These are phyloP conservation scores for Cardamine resedifolia DNA, from an alignment of 345 rosid genomes.

Conservation along the genomic window DNA sequence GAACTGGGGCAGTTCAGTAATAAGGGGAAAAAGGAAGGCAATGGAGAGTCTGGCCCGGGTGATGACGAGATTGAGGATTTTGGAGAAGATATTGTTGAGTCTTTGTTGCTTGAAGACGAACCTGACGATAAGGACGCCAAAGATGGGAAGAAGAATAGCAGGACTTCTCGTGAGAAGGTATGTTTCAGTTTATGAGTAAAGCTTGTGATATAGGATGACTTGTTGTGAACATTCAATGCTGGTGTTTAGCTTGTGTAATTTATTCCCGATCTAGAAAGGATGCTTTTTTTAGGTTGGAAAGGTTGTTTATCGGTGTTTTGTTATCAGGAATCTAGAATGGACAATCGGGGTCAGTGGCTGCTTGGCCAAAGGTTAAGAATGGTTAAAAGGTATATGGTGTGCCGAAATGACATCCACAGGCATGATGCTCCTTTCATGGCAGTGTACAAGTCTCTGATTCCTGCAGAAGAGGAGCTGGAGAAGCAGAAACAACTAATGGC, in stretches of 20 bases:
- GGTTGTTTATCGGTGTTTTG: slow-evolving; percentile 12
- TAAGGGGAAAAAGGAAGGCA: slow-evolving; percentile 33
- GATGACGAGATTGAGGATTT: slow-evolving; percentile 45
- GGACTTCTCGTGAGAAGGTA: slow-evolving; percentile 49
- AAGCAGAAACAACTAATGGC: slow-evolving; percentile 77
- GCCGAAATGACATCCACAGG: slow-evolving; percentile 66
- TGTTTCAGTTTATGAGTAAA: not conserved
- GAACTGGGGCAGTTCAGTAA: slow-evolving; percentile 22
- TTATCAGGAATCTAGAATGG: slow-evolving; percentile 80
- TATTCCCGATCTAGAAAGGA: slow-evolving; percentile 5
- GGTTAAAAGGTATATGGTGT: slow-evolving; percentile 44
- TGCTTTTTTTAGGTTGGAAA: not conserved
- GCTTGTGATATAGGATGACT: not conserved
- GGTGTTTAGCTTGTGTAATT: not conserved
- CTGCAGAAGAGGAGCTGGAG: slow-evolving; percentile 74
- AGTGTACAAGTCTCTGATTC: slow-evolving; percentile 72
- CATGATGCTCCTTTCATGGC: slow-evolving; percentile 56
- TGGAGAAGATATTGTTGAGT: slow-evolving; percentile 54
- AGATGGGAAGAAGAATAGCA: slow-evolving; percentile 42
- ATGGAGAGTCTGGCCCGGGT: slow-evolving; percentile 5
- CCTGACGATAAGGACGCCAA: slow-evolving; percentile 46
- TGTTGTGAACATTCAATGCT: not conserved
- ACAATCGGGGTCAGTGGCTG: slow-evolving; percentile 62
- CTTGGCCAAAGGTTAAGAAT: slow-evolving; percentile 74
- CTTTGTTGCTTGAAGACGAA: slow-evolving; percentile 59